Evolutionary conservation across 2,329 filamentous ascomycete genomes (phyloP).

Genomic region (Colletotrichum echinochloae): DNA sequence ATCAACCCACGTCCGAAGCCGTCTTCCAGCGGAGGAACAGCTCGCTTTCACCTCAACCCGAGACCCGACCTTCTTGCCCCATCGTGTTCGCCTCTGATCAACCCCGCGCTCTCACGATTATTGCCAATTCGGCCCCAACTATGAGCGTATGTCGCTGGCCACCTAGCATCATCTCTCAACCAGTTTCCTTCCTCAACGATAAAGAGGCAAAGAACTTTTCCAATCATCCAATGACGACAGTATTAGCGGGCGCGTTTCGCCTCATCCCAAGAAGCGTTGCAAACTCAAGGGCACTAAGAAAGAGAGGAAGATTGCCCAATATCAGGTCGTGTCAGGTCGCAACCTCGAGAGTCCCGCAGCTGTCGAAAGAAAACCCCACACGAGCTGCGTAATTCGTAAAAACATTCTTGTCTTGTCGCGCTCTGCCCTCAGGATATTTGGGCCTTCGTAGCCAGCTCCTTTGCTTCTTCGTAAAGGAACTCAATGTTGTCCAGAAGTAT

Average conservation of each 20-base stretch:
- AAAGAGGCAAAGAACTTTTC: slow-evolving; percentile 38
- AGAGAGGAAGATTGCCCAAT: slow-evolving; percentile 13
- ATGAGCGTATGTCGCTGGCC: slow-evolving; percentile 5
- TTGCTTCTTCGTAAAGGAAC: slow-evolving; percentile 28
- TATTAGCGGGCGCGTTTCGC: neutral
- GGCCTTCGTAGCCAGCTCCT: slow-evolving; percentile 13
- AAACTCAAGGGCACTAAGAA: slow-evolving; percentile 12
- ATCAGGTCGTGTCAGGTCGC: neutral
- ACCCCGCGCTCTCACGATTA: slow-evolving; percentile 10
- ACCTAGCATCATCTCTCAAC: slow-evolving; percentile 10
- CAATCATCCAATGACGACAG: slow-evolving; percentile 31
- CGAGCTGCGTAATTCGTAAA: slow-evolving; percentile 31
- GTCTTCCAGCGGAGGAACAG: neutral
- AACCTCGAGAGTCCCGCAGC: slow-evolving; percentile 7
- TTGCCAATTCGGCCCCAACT: slow-evolving; percentile 10
- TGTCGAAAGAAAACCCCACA: slow-evolving; percentile 11
- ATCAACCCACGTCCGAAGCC: slow-evolving; percentile 13
- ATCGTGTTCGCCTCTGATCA: slow-evolving; percentile 20
- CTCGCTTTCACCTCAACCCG: neutral
- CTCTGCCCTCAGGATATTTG: slow-evolving; percentile 10
- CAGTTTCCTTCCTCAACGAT: slow-evolving; percentile 11
- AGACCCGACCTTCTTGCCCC: slow-evolving; percentile 1
- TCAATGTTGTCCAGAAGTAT: slow-evolving; percentile 11
- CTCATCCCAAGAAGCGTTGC: slow-evolving; percentile 29
- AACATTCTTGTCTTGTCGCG: slow-evolving; percentile 6